These are phyloP conservation scores for Cyberlindnera petersonii DNA, from an alignment of 805 yeast species.

Conservation along the genomic window DNA sequence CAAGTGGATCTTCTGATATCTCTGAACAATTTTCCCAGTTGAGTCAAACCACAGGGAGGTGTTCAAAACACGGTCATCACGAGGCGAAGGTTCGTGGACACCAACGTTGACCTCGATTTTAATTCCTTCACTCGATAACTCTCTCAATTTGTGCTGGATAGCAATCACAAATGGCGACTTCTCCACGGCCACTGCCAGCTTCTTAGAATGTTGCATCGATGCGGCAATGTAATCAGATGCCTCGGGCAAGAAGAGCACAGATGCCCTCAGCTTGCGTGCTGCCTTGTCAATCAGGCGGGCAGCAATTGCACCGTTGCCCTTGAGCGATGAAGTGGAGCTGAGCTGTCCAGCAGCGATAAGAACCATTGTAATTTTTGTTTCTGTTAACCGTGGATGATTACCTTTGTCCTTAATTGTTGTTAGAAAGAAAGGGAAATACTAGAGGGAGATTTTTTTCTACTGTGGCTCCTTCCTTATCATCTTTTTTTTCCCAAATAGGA, in stretches of 20 bases:
- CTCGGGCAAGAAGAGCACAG: constrained; percentile 82
- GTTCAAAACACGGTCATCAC: constrained; percentile 54
- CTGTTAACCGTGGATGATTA: background rate
- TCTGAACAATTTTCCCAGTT: constrained; percentile 58
- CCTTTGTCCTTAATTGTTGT: too few relatives aligned
- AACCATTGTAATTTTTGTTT: constrained; percentile 37
- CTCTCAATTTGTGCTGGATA: constrained; percentile 42
- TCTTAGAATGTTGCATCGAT: constrained; percentile 47
- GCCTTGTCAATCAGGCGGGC: constrained; percentile 62
- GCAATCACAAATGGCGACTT: constrained; percentile 40
- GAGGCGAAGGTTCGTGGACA: constrained; percentile 71
- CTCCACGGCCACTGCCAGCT: constrained; percentile 48
- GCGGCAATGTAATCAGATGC: constrained; percentile 84
- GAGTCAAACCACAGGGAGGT: constrained; percentile 67
- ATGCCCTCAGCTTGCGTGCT: constrained; percentile 47
- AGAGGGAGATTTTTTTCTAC: too few relatives aligned
- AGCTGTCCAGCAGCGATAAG: constrained; percentile 83
- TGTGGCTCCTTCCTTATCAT: too few relatives aligned
- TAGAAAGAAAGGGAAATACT: too few relatives aligned
- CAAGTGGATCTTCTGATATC: constrained; percentile 83
- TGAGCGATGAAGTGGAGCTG: constrained; percentile 63
- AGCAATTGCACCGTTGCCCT: constrained; percentile 56
- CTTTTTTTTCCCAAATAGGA: too few relatives aligned
- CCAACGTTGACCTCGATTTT: constrained; percentile 73
- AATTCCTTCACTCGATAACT: constrained; percentile 34